A percentile compares a stretch with the other conserved stretches of the same genome.
Conservation (phyloP, 2,329 filamentous ascomycete genomes). For the Plectosphaerella plurivora region DNA sequence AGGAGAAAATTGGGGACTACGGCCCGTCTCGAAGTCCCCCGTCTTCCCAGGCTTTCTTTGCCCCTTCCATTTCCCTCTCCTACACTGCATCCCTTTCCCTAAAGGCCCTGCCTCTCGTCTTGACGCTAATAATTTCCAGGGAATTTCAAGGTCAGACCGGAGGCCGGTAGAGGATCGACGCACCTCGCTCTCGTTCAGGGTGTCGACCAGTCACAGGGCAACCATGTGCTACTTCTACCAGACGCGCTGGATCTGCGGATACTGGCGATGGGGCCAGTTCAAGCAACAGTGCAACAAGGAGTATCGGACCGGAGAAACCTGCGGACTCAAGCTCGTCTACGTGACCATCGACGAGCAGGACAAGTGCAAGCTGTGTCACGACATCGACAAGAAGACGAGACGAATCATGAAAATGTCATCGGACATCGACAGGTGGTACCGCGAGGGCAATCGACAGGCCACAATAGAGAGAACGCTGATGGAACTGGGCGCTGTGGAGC, state of each 20-base stretch:
- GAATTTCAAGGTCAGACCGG: no score
- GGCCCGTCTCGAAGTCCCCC: no score
- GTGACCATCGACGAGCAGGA: conserved; percentile 58
- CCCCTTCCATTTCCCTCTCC: no score
- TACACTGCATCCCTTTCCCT: no score
- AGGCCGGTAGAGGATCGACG: no score
- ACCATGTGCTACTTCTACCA: conserved; percentile 96
- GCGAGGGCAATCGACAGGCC: conserved; percentile 68
- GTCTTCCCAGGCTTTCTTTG: no score
- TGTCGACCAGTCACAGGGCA: conserved; percentile 1
- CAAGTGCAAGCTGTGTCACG: conserved; percentile 81
- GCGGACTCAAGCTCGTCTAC: conserved; percentile 87
- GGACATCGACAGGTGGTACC: conserved; percentile 72
- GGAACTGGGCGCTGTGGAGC: conserved; percentile 63
- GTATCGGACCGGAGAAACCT: conserved; percentile 93
- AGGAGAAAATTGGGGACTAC: no score
- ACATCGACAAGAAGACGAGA: conserved; percentile 80
- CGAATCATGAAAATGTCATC: conserved; percentile 69
- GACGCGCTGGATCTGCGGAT: conserved; percentile 78
- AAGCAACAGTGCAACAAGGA: conserved; percentile 90
- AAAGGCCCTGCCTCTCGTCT: no score
- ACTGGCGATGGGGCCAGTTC: conserved; percentile 94
- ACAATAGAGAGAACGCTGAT: conserved; percentile 67
- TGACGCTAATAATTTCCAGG: no score
- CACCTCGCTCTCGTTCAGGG: no score